Conservation (phyloP, 139 green algal genomes). For the Edaphochlamys debaryana region DNA sequence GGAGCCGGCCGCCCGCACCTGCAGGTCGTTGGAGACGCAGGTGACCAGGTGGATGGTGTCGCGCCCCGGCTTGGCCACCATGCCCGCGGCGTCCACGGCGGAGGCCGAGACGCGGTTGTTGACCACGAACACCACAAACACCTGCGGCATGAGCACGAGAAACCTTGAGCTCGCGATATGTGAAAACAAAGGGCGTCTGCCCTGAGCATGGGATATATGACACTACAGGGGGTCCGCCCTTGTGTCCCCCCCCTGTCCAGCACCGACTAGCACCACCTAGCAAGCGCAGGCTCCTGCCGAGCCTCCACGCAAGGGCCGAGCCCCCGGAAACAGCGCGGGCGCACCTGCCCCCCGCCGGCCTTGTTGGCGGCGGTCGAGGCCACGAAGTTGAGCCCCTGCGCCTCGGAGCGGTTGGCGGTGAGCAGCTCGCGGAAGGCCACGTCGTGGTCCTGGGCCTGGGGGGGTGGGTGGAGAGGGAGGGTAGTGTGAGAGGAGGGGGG, state of each 20-base stretch:
- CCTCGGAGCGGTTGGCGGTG: conserved; percentile 16
- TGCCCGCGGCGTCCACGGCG: conserved; percentile 23
- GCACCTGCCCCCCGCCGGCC: conserved; percentile 24
- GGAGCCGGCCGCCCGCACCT: no score
- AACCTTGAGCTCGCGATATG: no score
- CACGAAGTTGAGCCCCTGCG: conserved; percentile 38
- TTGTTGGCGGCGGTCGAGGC: conserved; percentile 4
- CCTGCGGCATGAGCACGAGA: no score
- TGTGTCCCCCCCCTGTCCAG: no score
- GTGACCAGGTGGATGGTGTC: conserved; percentile 47
- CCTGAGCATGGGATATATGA: no score
- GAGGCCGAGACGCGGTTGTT: conserved; percentile 35
- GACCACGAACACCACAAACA: conserved; percentile 40
- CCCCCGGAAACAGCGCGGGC: not conserved
- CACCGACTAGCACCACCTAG: no score
- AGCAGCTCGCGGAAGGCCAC: conserved; percentile 43
- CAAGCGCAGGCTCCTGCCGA: not conserved
- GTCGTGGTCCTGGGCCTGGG: conserved; percentile 44
- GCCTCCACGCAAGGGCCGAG: not conserved
- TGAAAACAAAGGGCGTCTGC: no score
- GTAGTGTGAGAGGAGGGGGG: not conserved
- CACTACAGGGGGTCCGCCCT: no score
- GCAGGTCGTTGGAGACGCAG: conserved; percentile 6
- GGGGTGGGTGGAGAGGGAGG: no score
- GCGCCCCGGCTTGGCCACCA: conserved; percentile 22